Evolutionary conservation across 148 eudicot genomes (phyloP).

Genomic region (Linanthus parryae): DNA sequence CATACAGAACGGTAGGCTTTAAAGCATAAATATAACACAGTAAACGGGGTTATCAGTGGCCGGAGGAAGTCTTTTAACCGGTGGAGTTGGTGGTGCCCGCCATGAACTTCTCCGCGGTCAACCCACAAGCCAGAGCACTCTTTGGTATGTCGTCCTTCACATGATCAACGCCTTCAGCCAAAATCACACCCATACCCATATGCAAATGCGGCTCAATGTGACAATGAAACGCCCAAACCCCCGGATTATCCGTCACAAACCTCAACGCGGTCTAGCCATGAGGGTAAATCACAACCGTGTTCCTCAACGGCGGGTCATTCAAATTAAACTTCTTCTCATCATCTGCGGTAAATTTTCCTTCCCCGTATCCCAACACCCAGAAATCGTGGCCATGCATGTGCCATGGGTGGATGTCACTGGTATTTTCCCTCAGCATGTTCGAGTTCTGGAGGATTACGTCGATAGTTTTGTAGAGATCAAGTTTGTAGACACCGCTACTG

Average conservation of each 20-base stretch:
- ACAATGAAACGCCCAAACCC: slow-evolving; percentile 93
- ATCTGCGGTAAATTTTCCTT: slow-evolving; percentile 39
- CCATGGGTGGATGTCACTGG: slow-evolving; percentile 85
- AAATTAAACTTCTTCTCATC: slow-evolving; percentile 52
- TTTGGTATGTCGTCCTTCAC: slow-evolving; percentile 39
- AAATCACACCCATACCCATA: slow-evolving; percentile 93
- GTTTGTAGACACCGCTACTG: slow-evolving; percentile 53
- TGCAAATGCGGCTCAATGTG: slow-evolving; percentile 93
- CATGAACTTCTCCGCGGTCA: slow-evolving; percentile 52
- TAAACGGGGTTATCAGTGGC: too few species aligned
- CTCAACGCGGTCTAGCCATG: slow-evolving; percentile 84
- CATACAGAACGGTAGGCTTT: too few species aligned
- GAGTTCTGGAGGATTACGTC: slow-evolving; percentile 84
- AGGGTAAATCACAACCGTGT: slow-evolving; percentile 68
- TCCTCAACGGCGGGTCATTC: slow-evolving; percentile 67
- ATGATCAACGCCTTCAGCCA: slow-evolving; percentile 44
- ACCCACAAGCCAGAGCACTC: slow-evolving; percentile 62
- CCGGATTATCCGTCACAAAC: slow-evolving; percentile 81
- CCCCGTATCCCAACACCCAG: slow-evolving; percentile 92
- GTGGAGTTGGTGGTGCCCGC: too few species aligned
- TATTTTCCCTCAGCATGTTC: slow-evolving; percentile 34
- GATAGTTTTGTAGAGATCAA: slow-evolving; percentile 33
- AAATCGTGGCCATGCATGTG: slow-evolving; percentile 91
- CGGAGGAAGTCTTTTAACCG: too few species aligned
- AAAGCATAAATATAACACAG: too few species aligned